phyloP scores from a whole-genome alignment of 2,329 filamentous ascomycete genomes.

The Sporothrix dimorphospora region DNA sequence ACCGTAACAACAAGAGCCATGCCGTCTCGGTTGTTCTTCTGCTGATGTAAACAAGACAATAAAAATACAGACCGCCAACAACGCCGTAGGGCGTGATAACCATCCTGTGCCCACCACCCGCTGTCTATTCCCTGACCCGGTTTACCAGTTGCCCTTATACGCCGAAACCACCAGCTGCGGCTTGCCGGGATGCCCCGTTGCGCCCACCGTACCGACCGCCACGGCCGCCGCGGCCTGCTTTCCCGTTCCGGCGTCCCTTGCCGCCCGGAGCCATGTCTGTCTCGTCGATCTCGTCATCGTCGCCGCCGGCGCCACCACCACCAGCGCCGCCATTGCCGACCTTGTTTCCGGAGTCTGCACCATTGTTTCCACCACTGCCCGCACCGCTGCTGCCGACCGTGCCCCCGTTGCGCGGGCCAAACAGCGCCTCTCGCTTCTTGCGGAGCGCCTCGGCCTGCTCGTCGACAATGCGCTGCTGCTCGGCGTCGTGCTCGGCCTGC shows the following conservation, averaged over 20 bases:
- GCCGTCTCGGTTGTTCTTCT: background rate
- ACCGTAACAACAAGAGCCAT: background rate
- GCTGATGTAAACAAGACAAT: background rate
- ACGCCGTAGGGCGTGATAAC: background rate
- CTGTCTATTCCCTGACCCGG: background rate
- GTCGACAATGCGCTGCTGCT: constrained; percentile 51
- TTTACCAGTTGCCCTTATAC: constrained; percentile 21
- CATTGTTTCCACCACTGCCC: background rate
- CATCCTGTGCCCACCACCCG: background rate
- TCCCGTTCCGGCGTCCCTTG: constrained; percentile 16
- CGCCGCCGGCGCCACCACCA: background rate
- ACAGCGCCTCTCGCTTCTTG: constrained; percentile 54
- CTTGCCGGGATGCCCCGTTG: background rate
- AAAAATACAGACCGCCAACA: background rate
- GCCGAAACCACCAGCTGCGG: constrained; percentile 34
- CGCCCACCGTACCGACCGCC: constrained; percentile 24
- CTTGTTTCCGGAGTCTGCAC: background rate
- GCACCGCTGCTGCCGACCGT: constrained; percentile 40
- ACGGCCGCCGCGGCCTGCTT: constrained; percentile 24
- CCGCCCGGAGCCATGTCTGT: constrained; percentile 29
- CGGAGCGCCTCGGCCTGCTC: constrained; percentile 53
- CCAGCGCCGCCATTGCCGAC: background rate
- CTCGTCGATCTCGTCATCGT: constrained; percentile 35
- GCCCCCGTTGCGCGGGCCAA: constrained; percentile 39
- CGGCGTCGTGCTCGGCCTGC: constrained; percentile 50